phyloP scores from a whole-genome alignment of 495 filamentous ascomycete genomes.

The Penicillium goetzii region DNA sequence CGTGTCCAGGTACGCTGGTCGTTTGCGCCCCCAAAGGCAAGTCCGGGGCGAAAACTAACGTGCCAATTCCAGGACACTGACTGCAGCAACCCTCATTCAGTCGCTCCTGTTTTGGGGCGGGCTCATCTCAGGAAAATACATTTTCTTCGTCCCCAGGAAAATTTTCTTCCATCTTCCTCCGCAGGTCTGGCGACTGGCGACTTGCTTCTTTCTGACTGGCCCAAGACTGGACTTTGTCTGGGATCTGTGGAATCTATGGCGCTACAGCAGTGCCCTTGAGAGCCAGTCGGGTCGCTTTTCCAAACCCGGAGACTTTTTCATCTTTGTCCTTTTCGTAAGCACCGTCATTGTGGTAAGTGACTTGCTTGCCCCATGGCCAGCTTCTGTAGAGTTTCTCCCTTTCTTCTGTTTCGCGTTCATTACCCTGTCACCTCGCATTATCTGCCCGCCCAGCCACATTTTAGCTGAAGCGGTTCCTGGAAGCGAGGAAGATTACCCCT shows the following conservation, averaged over 20 bases:
- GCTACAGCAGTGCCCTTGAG: conserved; percentile 67
- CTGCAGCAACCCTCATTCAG: conserved; percentile 65
- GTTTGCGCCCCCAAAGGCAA: conserved; percentile 7
- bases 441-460: conserved; percentile 89
- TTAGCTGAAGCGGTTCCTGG: conserved; percentile 96
- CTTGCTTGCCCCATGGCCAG: conserved; percentile 15
- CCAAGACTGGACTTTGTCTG: conserved; percentile 66
- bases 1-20: conserved; percentile 61
- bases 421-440: conserved; percentile 68
- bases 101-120: conserved; percentile 66
- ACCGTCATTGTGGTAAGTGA: conserved; percentile 64
- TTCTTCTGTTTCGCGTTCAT: conserved; percentile 29
- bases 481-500: conserved; percentile 96
- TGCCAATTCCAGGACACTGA: conserved; percentile 62
- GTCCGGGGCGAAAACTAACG: conserved; percentile 23
- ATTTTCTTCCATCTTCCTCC: conserved; percentile 66
- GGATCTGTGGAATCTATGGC: conserved; percentile 81
- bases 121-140: conserved; percentile 53
- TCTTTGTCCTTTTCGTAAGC: conserved; percentile 66
- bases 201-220: conserved; percentile 73
- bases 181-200: conserved; percentile 68
- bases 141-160: conserved; percentile 60
- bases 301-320: conserved; percentile 69
- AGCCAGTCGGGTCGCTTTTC: conserved; percentile 61
- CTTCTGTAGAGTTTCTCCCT: conserved; percentile 17